Conservation (phyloP, 2,329 filamentous ascomycete species). For the Arthrinium puccinioides region DNA sequence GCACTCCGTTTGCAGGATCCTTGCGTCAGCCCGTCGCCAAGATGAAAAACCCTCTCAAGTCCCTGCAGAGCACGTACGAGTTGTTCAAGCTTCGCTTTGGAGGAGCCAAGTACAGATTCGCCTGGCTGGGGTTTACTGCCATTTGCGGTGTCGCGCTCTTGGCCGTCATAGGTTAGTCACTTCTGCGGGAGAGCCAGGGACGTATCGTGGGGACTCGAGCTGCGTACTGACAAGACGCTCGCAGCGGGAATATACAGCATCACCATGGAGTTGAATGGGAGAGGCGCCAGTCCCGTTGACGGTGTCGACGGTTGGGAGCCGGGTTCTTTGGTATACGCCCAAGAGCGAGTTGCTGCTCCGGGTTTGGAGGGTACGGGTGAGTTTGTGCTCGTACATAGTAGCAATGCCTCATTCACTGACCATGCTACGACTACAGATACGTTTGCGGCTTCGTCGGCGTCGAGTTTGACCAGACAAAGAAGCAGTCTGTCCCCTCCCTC, state of each 20-base stretch:
- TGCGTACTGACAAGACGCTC: background rate
- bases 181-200: background rate
- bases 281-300: background rate
- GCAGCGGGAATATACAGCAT: background rate
- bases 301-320: background rate
- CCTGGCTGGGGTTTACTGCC: background rate
- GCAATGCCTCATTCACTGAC: background rate
- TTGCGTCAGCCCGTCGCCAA: background rate
- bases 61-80: background rate
- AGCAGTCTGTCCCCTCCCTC: no score
- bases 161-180: background rate
- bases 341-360: no score
- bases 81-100: background rate
- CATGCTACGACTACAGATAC: background rate
- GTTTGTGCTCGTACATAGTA: background rate
- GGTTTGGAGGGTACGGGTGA: no score
- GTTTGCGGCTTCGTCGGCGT: no score
- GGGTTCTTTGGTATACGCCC: background rate
- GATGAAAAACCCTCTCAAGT: background rate
- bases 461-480: no score
- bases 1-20: background rate
- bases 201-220: background rate
- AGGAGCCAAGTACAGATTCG: background rate
- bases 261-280: background rate
- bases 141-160: background rate